Evolutionary conservation across 805 yeast species (phyloP).

Genomic region (Saccharomycopsis malanga): DNA sequence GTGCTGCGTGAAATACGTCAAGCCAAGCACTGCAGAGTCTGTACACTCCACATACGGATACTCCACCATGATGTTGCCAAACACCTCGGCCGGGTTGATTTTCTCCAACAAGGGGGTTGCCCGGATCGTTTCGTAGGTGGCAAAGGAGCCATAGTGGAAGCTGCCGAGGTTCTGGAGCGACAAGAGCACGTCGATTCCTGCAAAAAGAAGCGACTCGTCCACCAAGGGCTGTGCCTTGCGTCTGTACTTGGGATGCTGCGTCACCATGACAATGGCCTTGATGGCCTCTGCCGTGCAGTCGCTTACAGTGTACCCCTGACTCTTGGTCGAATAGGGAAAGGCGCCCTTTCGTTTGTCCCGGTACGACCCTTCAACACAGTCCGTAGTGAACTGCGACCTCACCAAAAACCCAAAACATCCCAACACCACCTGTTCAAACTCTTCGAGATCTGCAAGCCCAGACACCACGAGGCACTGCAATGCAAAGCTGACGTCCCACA

Average conservation of each 20-base stretch:
- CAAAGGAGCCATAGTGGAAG: slow-evolving; percentile 84
- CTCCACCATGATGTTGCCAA: slow-evolving; percentile 97
- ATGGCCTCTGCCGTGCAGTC: slow-evolving; percentile 69
- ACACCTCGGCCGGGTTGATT: slow-evolving; percentile 94
- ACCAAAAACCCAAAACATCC: slow-evolving; percentile 65
- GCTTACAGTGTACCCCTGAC: slow-evolving; percentile 93
- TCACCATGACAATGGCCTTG: slow-evolving; percentile 16
- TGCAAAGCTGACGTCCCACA: slow-evolving; percentile 93
- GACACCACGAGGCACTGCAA: slow-evolving; percentile 76
- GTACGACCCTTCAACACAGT: slow-evolving; percentile 69
- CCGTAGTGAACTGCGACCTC: slow-evolving; percentile 77
- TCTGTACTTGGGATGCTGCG: slow-evolving; percentile 28
- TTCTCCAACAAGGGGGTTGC: slow-evolving; percentile 71
- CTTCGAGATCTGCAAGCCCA: slow-evolving; percentile 65
- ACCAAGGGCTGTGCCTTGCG: slow-evolving; percentile 39
- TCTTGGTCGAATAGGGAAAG: slow-evolving; percentile 94
- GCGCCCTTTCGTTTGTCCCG: slow-evolving; percentile 83
- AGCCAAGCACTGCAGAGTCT: slow-evolving; percentile 87
- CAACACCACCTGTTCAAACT: slow-evolving; percentile 57
- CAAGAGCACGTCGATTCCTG: slow-evolving; percentile 72
- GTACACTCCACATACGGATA: slow-evolving; percentile 98
- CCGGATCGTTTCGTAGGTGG: slow-evolving; percentile 82
- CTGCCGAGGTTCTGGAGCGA: slow-evolving; percentile 70
- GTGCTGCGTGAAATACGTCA: slow-evolving; percentile 65
- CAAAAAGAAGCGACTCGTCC: slow-evolving; percentile 42